Conservation (phyloP, 768 basidiomycete species). For the Tubosaeta sp. region DNA sequence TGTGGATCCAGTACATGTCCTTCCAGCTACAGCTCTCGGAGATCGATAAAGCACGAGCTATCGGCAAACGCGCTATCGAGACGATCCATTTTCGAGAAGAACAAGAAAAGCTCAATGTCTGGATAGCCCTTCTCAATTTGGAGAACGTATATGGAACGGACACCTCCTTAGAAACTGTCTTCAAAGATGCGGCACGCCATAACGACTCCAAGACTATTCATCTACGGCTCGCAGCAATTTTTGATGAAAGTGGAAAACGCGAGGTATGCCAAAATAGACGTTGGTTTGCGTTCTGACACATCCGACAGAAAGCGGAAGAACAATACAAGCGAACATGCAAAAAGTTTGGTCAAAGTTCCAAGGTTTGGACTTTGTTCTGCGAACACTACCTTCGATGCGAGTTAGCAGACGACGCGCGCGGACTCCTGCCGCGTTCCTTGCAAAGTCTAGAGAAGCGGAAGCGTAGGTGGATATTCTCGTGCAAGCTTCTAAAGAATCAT, state of each 20-base stretch:
- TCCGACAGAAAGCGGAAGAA: slow-evolving; percentile 81
- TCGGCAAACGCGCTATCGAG: slow-evolving; percentile 76
- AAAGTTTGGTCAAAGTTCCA: slow-evolving; percentile 91
- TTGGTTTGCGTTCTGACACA: not conserved
- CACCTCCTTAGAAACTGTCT: slow-evolving; percentile 69
- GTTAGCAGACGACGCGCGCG: slow-evolving; percentile 75
- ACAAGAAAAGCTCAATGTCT: slow-evolving; percentile 92
- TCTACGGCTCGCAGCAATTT: slow-evolving; percentile 77
- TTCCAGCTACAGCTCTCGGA: slow-evolving; percentile 97
- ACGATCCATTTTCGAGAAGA: slow-evolving; percentile 96
- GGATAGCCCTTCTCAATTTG: slow-evolving; percentile 93
- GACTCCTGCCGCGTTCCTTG: slow-evolving; percentile 78
- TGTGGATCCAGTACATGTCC: slow-evolving; percentile 99
- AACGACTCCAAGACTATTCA: slow-evolving; percentile 94
- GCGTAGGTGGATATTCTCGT: slow-evolving; percentile 51
- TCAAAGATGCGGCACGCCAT: slow-evolving; percentile 84
- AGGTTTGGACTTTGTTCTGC: slow-evolving; percentile 88
- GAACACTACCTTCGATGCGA: slow-evolving; percentile 77
- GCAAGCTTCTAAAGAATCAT: slow-evolving; percentile 1
- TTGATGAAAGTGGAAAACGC: slow-evolving; percentile 77
- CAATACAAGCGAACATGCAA: slow-evolving; percentile 84
- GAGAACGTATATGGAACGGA: slow-evolving; percentile 92
- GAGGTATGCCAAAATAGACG: slow-evolving; percentile 47
- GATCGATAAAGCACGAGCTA: slow-evolving; percentile 88
- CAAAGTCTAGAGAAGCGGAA: slow-evolving; percentile 92